These are phyloP conservation scores for Trichophyton rubrum DNA, from an alignment of 2,329 filamentous ascomycete species.

Conservation along the genomic window DNA sequence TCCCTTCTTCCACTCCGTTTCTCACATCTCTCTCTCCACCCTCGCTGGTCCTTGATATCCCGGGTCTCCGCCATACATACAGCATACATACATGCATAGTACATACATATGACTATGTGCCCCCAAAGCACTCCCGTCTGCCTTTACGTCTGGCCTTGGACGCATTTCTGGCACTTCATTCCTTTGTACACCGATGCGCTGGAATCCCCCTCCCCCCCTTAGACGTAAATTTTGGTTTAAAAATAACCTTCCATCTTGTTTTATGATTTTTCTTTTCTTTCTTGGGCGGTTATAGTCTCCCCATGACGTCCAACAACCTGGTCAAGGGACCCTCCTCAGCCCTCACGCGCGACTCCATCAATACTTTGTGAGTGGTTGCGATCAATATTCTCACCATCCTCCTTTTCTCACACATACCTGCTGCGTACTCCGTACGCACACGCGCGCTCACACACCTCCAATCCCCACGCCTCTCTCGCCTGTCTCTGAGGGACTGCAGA, in stretches of 20 bases:
- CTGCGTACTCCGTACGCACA: too few relatives aligned
- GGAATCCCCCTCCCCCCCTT: not conserved
- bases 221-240: slow-evolving; percentile 1
- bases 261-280: not conserved
- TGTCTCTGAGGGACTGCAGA: slow-evolving; percentile 12
- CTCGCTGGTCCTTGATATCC: slow-evolving; percentile 2
- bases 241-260: slow-evolving; percentile 3
- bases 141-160: not conserved
- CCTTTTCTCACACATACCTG: too few relatives aligned
- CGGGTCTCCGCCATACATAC: slow-evolving; percentile 4
- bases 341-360: slow-evolving; percentile 3
- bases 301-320: slow-evolving; percentile 4
- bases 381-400: slow-evolving; percentile 3
- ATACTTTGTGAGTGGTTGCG: not conserved
- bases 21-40: not conserved
- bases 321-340: slow-evolving; percentile 1
- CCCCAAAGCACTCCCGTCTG: not conserved
- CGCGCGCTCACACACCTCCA: not conserved
- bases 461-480: not conserved
- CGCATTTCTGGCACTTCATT: not conserved
- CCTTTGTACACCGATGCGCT: slow-evolving; percentile 5
- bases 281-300: slow-evolving; percentile 1
- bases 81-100: not conserved
- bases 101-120: not conserved
- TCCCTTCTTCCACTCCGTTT: not conserved